These are phyloP conservation scores for Toxoplasma gondii DNA, from an alignment of 169 alveolate genomes.

Conservation along the genomic window DNA sequence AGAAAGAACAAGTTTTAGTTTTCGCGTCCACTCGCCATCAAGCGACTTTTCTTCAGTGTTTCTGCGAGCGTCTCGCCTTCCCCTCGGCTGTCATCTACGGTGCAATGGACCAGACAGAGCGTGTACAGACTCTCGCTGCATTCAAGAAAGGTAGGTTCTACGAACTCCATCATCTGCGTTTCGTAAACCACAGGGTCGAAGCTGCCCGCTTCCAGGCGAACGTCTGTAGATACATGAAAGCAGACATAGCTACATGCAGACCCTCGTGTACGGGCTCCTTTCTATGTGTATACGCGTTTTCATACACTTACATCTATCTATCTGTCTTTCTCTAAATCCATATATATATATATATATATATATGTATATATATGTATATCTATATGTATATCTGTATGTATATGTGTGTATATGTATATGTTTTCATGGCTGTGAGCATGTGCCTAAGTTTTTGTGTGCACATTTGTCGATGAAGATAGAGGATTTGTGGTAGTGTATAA, in stretches of 20 bases:
- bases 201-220: no score
- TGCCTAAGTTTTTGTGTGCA: neutral
- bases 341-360: neutral
- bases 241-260: no score
- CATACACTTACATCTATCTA: neutral
- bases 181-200: no score
- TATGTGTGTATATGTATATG: neutral
- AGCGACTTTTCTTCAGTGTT: constrained; percentile 86
- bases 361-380: neutral
- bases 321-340: neutral
- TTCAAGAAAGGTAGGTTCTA: constrained; percentile 56
- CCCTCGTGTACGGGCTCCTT: no score
- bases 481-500: neutral
- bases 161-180: neutral
- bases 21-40: constrained; percentile 93
- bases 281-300: no score
- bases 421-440: neutral
- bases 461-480: constrained; percentile 40
- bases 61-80: constrained; percentile 63
- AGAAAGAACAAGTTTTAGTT: constrained; percentile 49
- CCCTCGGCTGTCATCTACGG: constrained; percentile 84
- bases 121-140: constrained; percentile 60
- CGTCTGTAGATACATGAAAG: no score
- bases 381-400: neutral
- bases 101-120: constrained; percentile 86